Evolutionary conservation across 805 yeast species (phyloP).

Genomic region (Spathaspora girioi): DNA sequence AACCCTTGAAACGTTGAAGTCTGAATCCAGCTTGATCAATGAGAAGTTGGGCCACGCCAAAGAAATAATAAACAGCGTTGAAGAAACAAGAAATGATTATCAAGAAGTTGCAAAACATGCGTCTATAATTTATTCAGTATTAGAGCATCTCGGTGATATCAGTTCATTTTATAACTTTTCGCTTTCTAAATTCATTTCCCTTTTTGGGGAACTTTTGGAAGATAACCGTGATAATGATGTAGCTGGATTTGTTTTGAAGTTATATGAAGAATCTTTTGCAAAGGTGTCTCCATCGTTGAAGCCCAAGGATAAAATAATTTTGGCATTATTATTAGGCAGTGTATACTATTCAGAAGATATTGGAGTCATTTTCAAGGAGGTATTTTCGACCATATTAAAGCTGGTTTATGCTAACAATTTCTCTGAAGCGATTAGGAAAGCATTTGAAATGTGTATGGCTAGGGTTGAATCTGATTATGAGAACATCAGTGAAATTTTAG

Average conservation of each 20-base stretch:
- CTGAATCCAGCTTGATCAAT: slow-evolving; percentile 54
- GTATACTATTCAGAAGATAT: slow-evolving; percentile 20
- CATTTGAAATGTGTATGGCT: slow-evolving; percentile 6
- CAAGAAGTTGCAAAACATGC: slow-evolving; percentile 54
- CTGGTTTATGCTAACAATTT: neutral
- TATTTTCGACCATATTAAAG: slow-evolving; percentile 10
- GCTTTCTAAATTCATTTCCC: slow-evolving; percentile 27
- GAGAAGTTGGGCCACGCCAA: slow-evolving; percentile 52
- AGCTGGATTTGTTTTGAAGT: slow-evolving; percentile 22
- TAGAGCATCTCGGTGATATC: slow-evolving; percentile 35
- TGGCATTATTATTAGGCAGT: slow-evolving; percentile 39
- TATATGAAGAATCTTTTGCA: slow-evolving; percentile 48
- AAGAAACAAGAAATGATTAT: slow-evolving; percentile 44
- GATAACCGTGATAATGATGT: slow-evolving; percentile 15
- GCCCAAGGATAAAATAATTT: slow-evolving; percentile 39
- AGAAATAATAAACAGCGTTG: slow-evolving; percentile 52
- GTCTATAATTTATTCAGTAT: slow-evolving; percentile 45
- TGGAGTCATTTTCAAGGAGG: slow-evolving; percentile 17
- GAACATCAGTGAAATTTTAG: slow-evolving; percentile 7
- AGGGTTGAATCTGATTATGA: slow-evolving; percentile 3
- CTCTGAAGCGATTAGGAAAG: neutral
- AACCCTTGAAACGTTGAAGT: slow-evolving; percentile 62
- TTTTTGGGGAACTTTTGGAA: slow-evolving; percentile 13
- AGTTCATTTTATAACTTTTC: slow-evolving; percentile 60
- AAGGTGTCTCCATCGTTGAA: slow-evolving; percentile 45